phyloP scores from a whole-genome alignment of 208 protist species.

The Giardia muris region DNA sequence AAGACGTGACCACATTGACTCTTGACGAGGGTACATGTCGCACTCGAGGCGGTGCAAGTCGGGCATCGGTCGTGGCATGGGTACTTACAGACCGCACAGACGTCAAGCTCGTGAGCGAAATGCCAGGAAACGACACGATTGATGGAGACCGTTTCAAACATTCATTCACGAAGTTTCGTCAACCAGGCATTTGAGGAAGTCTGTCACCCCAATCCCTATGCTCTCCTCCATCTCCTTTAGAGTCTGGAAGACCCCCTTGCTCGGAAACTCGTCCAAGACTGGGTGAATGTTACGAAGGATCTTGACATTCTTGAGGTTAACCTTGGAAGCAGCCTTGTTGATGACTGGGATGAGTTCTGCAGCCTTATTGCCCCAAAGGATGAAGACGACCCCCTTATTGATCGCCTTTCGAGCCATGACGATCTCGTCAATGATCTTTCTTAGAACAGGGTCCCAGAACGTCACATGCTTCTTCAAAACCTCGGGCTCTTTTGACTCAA shows the following conservation, averaged over 20 bases:
- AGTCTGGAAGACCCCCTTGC: neutral
- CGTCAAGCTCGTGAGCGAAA: neutral
- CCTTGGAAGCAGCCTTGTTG: neutral
- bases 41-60: neutral
- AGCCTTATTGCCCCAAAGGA: neutral
- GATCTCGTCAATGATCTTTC: neutral
- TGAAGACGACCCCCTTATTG: neutral
- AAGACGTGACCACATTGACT: neutral
- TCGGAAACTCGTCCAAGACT: neutral
- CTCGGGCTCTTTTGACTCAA: neutral
- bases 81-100: neutral
- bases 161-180: too few species aligned
- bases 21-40: neutral
- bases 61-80: neutral
- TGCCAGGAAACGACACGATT: neutral
- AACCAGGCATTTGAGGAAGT: slow-evolving; percentile 13
- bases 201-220: neutral
- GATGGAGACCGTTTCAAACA: neutral
- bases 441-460: slow-evolving; percentile 22
- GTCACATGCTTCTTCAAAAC: neutral
- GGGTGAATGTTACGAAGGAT: neutral
- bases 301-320: neutral
- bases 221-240: neutral
- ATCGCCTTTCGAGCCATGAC: neutral
- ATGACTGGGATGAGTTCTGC: neutral